phyloP scores from a whole-genome alignment of 1,139 yeast genomes.

The Yamadazyma blattariae region DNA sequence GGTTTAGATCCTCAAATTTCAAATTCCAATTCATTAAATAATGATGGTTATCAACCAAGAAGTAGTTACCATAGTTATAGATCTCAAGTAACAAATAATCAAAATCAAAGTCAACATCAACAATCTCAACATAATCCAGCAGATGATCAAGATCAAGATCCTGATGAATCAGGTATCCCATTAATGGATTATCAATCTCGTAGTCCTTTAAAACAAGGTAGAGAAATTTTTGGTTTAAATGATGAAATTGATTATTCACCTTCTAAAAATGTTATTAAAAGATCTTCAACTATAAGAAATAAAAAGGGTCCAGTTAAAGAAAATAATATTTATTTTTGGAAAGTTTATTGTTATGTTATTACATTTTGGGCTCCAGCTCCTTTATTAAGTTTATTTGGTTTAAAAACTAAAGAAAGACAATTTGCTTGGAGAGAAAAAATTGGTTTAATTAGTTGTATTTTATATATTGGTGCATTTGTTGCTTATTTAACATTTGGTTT shows the following conservation, averaged over 20 bases:
- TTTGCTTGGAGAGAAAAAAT: slow-evolving; percentile 97
- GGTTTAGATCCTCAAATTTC: slow-evolving; percentile 61
- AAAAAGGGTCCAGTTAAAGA: slow-evolving; percentile 15
- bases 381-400: slow-evolving; percentile 67
- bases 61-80: slow-evolving; percentile 12
- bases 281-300: slow-evolving; percentile 9
- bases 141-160: slow-evolving; percentile 1
- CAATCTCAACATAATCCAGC: neutral
- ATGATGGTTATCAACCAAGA: slow-evolving; percentile 9
- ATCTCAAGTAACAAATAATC: slow-evolving; percentile 5
- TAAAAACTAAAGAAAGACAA: slow-evolving; percentile 76
- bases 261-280: slow-evolving; percentile 22
- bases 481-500: slow-evolving; percentile 92
- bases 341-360: slow-evolving; percentile 69
- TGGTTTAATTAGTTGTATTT: slow-evolving; percentile 73
- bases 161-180: slow-evolving; percentile 44
- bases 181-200: slow-evolving; percentile 32
- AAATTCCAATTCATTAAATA: neutral
- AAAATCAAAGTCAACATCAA: slow-evolving; percentile 1
- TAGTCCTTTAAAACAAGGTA: slow-evolving; percentile 32
- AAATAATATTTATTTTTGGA: slow-evolving; percentile 63
- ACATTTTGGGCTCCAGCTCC: slow-evolving; percentile 94
- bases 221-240: slow-evolving; percentile 58
- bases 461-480: slow-evolving; percentile 71
- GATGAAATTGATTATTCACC: slow-evolving; percentile 47